Evolutionary conservation across 495 filamentous ascomycete species (phyloP).

Genomic region (Penicillium flavigenum): DNA sequence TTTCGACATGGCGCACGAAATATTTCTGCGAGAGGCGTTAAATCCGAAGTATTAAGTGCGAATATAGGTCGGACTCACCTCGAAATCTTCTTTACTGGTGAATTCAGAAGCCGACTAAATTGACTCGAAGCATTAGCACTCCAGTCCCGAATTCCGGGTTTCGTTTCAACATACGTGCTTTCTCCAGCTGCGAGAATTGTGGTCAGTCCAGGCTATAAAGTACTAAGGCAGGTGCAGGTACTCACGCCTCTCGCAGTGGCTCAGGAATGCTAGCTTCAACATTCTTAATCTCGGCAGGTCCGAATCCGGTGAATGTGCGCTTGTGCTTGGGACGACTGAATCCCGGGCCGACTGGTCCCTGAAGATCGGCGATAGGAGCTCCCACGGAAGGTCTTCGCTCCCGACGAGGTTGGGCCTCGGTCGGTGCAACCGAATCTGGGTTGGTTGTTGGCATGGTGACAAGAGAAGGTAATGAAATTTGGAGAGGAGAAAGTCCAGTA

Average conservation of each 20-base stretch:
- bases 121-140: not conserved
- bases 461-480: not conserved
- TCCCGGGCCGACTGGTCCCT: slow-evolving; percentile 74
- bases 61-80: slow-evolving; percentile 36
- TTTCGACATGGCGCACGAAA: slow-evolving; percentile 91
- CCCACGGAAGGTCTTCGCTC: slow-evolving; percentile 76
- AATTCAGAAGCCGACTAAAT: slow-evolving; percentile 65
- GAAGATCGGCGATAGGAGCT: slow-evolving; percentile 77
- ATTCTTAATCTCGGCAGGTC: slow-evolving; percentile 83
- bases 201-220: slow-evolving; percentile 17
- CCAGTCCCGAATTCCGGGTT: not conserved
- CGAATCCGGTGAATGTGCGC: slow-evolving; percentile 89
- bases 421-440: not conserved
- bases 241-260: slow-evolving; percentile 76
- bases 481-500: slow-evolving; percentile 9
- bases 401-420: slow-evolving; percentile 28
- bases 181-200: slow-evolving; percentile 60
- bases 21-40: slow-evolving; percentile 54
- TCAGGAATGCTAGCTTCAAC: slow-evolving; percentile 91
- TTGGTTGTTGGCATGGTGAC: slow-evolving; percentile 5
- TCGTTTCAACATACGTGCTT: slow-evolving; percentile 58
- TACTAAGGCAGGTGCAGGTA: slow-evolving; percentile 13
- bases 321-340: slow-evolving; percentile 86
- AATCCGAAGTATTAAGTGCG: slow-evolving; percentile 6
- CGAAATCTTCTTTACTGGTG: slow-evolving; percentile 70